phyloP scores from a whole-genome alignment of 2,329 filamentous ascomycete genomes.

The Colletotrichum kahawae region DNA sequence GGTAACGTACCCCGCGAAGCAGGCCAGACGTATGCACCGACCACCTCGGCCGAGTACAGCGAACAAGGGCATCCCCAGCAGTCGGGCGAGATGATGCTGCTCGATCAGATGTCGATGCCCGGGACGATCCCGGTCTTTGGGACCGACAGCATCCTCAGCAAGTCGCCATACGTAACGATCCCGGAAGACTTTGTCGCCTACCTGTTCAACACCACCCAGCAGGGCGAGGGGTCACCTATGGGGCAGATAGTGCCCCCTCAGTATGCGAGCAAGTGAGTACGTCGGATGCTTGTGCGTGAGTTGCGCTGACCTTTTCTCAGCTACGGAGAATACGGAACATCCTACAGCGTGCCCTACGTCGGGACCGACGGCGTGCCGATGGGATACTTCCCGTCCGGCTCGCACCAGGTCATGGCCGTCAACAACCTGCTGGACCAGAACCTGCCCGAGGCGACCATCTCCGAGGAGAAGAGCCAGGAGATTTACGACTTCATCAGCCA shows the following conservation, averaged over 20 bases:
- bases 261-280: slow-evolving; percentile 32
- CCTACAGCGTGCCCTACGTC: slow-evolving; percentile 56
- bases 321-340: slow-evolving; percentile 57
- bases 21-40: slow-evolving; percentile 40
- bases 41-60: slow-evolving; percentile 48
- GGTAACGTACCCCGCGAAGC: slow-evolving; percentile 36
- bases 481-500: slow-evolving; percentile 81
- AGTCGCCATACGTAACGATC: slow-evolving; percentile 83
- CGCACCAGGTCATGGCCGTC: slow-evolving; percentile 87
- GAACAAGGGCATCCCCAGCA: slow-evolving; percentile 49
- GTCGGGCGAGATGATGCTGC: slow-evolving; percentile 60
- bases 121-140: slow-evolving; percentile 88
- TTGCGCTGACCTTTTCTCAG: slow-evolving; percentile 39
- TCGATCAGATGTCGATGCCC: slow-evolving; percentile 66
- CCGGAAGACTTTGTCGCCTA: slow-evolving; percentile 88
- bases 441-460: slow-evolving; percentile 79
- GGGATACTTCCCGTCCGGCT: slow-evolving; percentile 63
- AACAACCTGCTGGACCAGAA: slow-evolving; percentile 83
- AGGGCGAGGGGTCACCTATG: slow-evolving; percentile 58
- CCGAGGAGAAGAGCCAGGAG: slow-evolving; percentile 85
- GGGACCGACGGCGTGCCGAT: slow-evolving; percentile 51
- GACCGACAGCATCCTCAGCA: slow-evolving; percentile 76
- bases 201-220: slow-evolving; percentile 74
- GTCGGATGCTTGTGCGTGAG: neutral
- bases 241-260: slow-evolving; percentile 54